These are phyloP conservation scores for Brasenia schreberi DNA, from an alignment of 164 flowering plant species.

Conservation along the genomic window DNA sequence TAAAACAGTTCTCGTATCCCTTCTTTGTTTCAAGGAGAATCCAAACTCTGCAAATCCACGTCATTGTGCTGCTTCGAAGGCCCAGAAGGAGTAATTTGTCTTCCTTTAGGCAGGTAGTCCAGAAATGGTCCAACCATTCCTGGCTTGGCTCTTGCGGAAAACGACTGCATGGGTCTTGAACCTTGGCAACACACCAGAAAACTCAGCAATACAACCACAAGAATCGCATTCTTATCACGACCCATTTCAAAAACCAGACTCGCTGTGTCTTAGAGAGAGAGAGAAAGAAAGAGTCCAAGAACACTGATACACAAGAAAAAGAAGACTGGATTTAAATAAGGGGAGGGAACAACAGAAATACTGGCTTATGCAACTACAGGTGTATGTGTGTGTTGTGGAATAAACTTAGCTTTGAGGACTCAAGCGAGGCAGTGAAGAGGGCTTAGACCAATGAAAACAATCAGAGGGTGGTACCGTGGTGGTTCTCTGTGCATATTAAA, in stretches of 20 bases:
- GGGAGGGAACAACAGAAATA: constrained; percentile 1
- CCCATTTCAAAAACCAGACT: constrained; percentile 13
- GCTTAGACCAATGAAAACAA: no score
- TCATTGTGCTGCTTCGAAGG: constrained; percentile 74
- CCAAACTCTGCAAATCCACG: constrained; percentile 39
- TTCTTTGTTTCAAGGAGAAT: constrained; percentile 19
- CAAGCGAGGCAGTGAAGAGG: no score
- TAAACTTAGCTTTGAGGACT: no score
- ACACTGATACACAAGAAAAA: constrained; percentile 7
- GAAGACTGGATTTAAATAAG: constrained; percentile 9
- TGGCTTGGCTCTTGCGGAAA: constrained; percentile 18
- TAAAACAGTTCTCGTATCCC: no score
- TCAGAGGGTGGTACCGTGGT: neutral
- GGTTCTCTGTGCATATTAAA: neutral
- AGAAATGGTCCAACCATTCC: constrained; percentile 24
- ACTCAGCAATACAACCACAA: constrained; percentile 16
- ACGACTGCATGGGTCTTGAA: constrained; percentile 22
- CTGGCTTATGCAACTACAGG: no score
- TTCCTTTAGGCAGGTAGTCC: constrained; percentile 49
- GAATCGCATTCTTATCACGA: constrained; percentile 12
- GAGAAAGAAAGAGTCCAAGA: neutral
- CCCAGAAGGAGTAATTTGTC: constrained; percentile 50
- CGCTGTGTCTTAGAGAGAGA: no score
- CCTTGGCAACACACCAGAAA: constrained; percentile 22
- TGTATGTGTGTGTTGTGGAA: no score